A percentile compares a stretch with the other conserved stretches of the same genome.
These are phyloP conservation scores for Lobosporangium transversale DNA, from an alignment of 192 early-diverging fungal genomes.

Conservation along the genomic window DNA sequence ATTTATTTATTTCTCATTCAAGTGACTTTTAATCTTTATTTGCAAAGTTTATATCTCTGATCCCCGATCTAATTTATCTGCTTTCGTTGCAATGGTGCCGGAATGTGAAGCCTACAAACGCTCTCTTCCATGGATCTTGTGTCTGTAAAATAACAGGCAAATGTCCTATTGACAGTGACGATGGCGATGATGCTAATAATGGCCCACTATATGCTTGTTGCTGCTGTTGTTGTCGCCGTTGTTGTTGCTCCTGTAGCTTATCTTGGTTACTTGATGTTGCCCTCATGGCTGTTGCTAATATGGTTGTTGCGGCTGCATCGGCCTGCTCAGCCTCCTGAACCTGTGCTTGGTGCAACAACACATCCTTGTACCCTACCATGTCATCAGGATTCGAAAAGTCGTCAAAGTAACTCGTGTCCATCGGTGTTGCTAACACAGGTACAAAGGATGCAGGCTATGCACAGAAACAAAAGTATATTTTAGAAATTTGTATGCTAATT, in stretches of 20 bases:
- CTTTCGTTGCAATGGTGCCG: constrained; percentile 56
- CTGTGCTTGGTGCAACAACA: constrained; percentile 42
- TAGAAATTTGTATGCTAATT: background rate
- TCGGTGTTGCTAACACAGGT: constrained; percentile 73
- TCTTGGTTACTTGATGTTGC: background rate
- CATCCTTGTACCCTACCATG: constrained; percentile 69
- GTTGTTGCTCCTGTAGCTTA: background rate
- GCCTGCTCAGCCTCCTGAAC: constrained; percentile 60
- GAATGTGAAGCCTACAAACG: constrained; percentile 88
- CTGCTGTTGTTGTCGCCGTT: constrained; percentile 15
- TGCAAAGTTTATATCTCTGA: too few relatives aligned
- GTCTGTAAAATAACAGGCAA: constrained; percentile 58
- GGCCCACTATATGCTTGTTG: constrained; percentile 50
- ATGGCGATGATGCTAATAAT: too few relatives aligned
- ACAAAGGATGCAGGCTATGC: constrained; percentile 75
- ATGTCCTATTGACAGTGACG: constrained; percentile 58
- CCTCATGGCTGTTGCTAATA: background rate
- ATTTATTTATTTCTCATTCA: background rate
- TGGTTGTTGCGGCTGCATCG: constrained; percentile 51
- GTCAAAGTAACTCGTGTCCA: constrained; percentile 89
- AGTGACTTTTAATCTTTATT: background rate
- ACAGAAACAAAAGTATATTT: background rate
- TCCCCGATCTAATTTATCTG: too few relatives aligned
- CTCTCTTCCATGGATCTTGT: constrained; percentile 77
- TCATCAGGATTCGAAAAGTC: constrained; percentile 73